Evolutionary conservation across 352 stramenopile species (phyloP), one percentile per base, ranked within the genome.

Genomic region (Globisporangium irregulare): DNA sequence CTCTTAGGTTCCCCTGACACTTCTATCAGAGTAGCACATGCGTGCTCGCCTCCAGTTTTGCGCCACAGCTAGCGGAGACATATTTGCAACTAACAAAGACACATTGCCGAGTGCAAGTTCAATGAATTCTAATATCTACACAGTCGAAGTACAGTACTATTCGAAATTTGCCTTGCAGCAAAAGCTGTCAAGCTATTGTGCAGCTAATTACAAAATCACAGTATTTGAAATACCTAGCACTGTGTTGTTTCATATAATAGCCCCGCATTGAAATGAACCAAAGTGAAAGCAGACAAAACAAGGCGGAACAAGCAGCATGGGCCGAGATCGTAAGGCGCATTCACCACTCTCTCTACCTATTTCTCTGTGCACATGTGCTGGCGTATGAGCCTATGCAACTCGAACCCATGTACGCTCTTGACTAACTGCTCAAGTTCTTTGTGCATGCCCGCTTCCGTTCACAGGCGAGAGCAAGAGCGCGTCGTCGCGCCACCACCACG

Each of bases 391-490:
- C 25, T 38, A 32, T 32, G 14, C 0, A 41, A 9, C 10, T 20
- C 24, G 15, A 3, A 38, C 2, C 8, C 53, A 2, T 18, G 38
- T 32, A 8, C 22, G 15, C 14, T 18, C n/a, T 43, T 25, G 15
- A 7, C 22, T 41, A 59, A 22, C 5, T 18, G 54, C 54, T 59
- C 15, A 20, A 15, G 1, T 6, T 14, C 14, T 34, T 8, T 59
- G 15, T 34, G 14, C 18, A 43, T 55, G 2, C 1, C 27, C 22
- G 34, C 22, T 64, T 27, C 38, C 32, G 15, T 50, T 50, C 4
- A 20, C 18, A 67, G 62, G 34, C 20, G 62, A 67, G 62, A 67
- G 62, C 34, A 67, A 67, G 62, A 67, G 54, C n/a, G 50, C 32
- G 34, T 67, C 50, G 22, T 67, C 51, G 25, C 46, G 27, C 25